These are phyloP conservation scores for Eucommia ulmoides DNA, from an alignment of 257 asterid species.

Conservation along the genomic window DNA sequence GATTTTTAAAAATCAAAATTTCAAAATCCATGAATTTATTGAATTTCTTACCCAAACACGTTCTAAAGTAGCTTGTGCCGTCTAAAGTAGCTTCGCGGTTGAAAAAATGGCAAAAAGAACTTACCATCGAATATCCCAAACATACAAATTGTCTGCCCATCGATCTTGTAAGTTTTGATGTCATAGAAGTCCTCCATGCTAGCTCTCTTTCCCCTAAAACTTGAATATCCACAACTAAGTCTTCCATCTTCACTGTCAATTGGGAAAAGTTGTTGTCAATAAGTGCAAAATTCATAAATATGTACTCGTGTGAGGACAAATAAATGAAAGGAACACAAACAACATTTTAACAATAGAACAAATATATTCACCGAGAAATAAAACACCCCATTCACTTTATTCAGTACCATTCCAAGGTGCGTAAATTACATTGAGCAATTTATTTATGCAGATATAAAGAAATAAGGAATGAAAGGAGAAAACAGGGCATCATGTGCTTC, in stretches of 20 bases:
- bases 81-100: constrained; percentile 5
- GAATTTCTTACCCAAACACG: neutral
- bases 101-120: constrained; percentile 12
- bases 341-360: neutral
- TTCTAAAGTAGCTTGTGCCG: neutral
- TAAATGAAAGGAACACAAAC: neutral
- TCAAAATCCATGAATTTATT: neutral
- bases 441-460: no score
- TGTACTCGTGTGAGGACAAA: neutral
- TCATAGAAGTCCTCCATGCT: constrained; percentile 97
- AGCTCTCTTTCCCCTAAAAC: constrained; percentile 92
- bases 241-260: constrained; percentile 78
- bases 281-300: constrained; percentile 6
- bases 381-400: neutral
- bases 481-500: no score
- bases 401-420: no score
- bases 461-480: no score
- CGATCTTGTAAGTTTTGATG: constrained; percentile 61
- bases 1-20: neutral
- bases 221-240: constrained; percentile 84
- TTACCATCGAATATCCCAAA: constrained; percentile 98
- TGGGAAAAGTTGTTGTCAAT: constrained; percentile 15
- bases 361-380: neutral
- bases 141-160: constrained; percentile 63
- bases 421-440: no score